Percentiles rank a stretch among this genome's conserved stretches.
Evolutionary conservation across 352 stramenopile genomes (phyloP).

Genomic region (Phytophthora citricola): DNA sequence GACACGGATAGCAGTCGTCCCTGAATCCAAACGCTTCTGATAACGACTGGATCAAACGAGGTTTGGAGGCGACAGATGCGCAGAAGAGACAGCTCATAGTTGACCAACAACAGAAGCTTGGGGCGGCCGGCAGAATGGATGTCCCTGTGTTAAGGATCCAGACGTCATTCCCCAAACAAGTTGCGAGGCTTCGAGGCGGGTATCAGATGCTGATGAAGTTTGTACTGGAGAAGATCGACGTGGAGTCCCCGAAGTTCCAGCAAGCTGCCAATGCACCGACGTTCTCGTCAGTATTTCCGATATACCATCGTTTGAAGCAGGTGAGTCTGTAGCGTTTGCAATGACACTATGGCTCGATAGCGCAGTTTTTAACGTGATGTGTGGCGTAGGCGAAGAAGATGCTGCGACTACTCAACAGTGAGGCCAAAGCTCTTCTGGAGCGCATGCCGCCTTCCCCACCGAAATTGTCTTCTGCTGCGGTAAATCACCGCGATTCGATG

Average conservation of each 20-base stretch:
- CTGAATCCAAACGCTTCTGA: no score
- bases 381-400: slow-evolving; percentile 49
- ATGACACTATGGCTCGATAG: background rate
- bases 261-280: slow-evolving; percentile 37
- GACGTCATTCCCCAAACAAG: slow-evolving; percentile 41
- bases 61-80: no score
- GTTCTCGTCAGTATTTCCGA: slow-evolving; percentile 50
- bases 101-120: slow-evolving; percentile 12
- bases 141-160: slow-evolving; percentile 33
- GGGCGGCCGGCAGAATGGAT: slow-evolving; percentile 11
- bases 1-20: no score
- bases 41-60: no score
- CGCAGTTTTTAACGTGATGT: background rate
- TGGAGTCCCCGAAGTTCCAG: slow-evolving; percentile 34
- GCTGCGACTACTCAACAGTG: slow-evolving; percentile 42
- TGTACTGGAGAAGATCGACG: slow-evolving; percentile 38
- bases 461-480: slow-evolving; percentile 29
- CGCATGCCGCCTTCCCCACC: slow-evolving; percentile 38
- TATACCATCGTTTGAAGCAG: slow-evolving; percentile 60
- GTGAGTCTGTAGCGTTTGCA: slow-evolving; percentile 26
- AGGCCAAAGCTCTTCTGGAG: slow-evolving; percentile 37
- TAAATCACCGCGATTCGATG: slow-evolving; percentile 49
- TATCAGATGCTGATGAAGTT: slow-evolving; percentile 46
- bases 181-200: slow-evolving; percentile 39
- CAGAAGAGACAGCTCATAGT: slow-evolving; percentile 20